These are phyloP conservation scores for Entoloma clypeatum DNA, from an alignment of 1,284 basidiomycete species.

Conservation along the genomic window DNA sequence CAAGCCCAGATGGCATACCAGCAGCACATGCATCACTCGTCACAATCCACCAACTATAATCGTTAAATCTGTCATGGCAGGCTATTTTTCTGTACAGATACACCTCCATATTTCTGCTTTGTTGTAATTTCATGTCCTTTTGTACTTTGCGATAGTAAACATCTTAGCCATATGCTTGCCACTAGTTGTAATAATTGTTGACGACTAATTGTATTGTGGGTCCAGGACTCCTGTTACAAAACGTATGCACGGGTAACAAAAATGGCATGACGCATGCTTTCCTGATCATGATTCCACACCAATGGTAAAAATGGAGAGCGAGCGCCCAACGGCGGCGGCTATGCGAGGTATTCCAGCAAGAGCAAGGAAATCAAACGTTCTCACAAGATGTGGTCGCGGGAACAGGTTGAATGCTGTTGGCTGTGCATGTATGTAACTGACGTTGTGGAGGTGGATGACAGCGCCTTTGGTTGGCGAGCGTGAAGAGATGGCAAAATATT, in stretches of 20 bases:
- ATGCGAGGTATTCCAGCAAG: conserved; percentile 55
- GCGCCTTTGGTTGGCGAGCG: conserved; percentile 57
- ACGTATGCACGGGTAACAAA: too few relatives aligned
- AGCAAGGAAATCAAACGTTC: conserved; percentile 73
- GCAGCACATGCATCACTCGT: conserved; percentile 27
- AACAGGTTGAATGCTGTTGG: conserved; percentile 57
- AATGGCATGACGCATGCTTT: not conserved
- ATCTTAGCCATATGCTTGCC: too few relatives aligned
- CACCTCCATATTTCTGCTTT: conserved; percentile 2
- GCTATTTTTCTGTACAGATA: conserved; percentile 1
- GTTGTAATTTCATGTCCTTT: too few relatives aligned
- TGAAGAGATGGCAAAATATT: conserved; percentile 71
- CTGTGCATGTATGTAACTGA: conserved; percentile 56
- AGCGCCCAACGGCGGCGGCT: conserved; percentile 59
- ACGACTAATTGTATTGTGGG: too few relatives aligned
- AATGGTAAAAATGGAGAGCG: conserved; percentile 48
- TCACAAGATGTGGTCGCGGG: conserved; percentile 57
- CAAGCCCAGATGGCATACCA: conserved; percentile 28
- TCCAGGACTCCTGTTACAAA: too few relatives aligned
- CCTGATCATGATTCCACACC: conserved; percentile 39
- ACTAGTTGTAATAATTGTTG: too few relatives aligned
- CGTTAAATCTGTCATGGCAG: conserved; percentile 20
- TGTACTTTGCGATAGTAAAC: too few relatives aligned
- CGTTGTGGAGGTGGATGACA: conserved; percentile 63
- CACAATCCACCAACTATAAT: conserved; percentile 26